Percentiles rank a stretch among this genome's conserved stretches.
Evolutionary conservation across 2,329 filamentous ascomycete species (phyloP).

Genomic region (Pseudogymnoascus sp.): DNA sequence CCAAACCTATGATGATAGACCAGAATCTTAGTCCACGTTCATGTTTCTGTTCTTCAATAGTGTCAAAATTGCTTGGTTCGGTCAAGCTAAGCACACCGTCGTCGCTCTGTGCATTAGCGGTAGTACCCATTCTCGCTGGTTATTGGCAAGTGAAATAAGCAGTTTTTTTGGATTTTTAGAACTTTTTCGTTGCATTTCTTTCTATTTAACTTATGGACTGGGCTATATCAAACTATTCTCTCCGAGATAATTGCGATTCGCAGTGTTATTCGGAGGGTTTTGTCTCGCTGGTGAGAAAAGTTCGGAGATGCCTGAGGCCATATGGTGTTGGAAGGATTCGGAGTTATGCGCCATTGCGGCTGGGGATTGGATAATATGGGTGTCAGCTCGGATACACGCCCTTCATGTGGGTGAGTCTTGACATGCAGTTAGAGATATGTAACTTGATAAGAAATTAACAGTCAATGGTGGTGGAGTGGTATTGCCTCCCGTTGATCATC

Average conservation of each 20-base stretch:
- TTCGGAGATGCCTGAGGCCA: slow-evolving; percentile 2
- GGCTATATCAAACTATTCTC: not conserved
- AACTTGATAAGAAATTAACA: not conserved
- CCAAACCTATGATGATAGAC: not conserved
- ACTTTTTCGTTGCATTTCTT: not conserved
- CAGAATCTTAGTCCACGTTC: not conserved
- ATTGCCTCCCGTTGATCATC: not conserved
- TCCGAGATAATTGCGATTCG: not conserved
- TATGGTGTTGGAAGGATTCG: not conserved
- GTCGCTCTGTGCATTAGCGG: not conserved
- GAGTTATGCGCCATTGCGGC: not conserved
- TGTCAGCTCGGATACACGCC: not conserved
- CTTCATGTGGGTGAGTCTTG: not conserved
- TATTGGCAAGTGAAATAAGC: not conserved
- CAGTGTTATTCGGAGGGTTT: not conserved
- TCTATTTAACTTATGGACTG: not conserved
- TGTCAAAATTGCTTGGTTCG: not conserved
- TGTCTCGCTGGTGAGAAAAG: not conserved
- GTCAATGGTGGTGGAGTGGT: not conserved
- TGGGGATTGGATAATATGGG: not conserved
- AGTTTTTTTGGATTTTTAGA: not conserved
- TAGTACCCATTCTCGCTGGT: not conserved
- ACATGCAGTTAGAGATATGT: not conserved
- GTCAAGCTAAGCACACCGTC: not conserved
- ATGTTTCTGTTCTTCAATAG: not conserved